phyloP scores from a whole-genome alignment of 2,329 filamentous ascomycete species.

The Scedosporium dehoogii region DNA sequence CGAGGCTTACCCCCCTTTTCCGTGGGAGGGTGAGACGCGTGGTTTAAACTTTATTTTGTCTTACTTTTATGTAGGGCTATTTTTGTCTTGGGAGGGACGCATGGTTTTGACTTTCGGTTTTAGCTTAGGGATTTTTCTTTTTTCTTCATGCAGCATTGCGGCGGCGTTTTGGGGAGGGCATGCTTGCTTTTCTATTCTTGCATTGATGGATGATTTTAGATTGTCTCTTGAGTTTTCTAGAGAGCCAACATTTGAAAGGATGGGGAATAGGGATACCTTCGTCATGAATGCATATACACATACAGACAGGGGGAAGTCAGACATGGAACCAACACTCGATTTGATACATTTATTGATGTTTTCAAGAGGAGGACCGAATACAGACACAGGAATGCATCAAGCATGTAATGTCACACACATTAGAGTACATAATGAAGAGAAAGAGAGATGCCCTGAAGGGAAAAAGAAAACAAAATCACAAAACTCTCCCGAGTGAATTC shows the following conservation, averaged over 20 bases:
- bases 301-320: no score
- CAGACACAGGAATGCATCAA: no score
- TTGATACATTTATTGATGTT: no score
- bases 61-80: neutral
- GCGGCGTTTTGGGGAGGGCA: neutral
- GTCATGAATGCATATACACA: no score
- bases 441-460: neutral
- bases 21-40: neutral
- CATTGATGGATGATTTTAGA: neutral
- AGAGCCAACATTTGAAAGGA: no score
- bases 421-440: neutral
- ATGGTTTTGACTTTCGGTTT: neutral
- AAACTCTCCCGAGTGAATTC: neutral
- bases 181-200: neutral
- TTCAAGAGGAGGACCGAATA: no score
- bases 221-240: neutral
- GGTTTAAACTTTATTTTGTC: neutral
- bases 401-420: neutral
- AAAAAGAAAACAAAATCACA: no score
- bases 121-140: neutral
- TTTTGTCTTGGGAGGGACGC: neutral
- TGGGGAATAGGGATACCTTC: no score
- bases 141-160: slow-evolving; percentile 2
- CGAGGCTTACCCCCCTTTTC: neutral
- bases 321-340: no score